Evolutionary conservation across 1,284 basidiomycete species (phyloP).

Genomic region (Irpex lacteus): DNA sequence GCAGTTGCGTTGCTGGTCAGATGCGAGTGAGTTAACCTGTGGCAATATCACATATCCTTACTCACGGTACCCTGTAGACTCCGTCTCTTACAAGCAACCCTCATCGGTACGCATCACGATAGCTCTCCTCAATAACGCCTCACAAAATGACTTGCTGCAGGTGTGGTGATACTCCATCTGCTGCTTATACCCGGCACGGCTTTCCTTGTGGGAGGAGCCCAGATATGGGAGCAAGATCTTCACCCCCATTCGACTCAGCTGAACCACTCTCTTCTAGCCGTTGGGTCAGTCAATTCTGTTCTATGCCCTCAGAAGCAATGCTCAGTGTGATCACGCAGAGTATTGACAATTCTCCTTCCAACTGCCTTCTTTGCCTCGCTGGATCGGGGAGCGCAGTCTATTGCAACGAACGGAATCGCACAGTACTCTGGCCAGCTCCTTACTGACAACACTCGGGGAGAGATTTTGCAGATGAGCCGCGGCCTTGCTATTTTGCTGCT

Average conservation of each 20-base stretch:
- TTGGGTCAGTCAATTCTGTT: slow-evolving; percentile 44
- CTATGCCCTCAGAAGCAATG: slow-evolving; percentile 1
- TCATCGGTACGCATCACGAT: slow-evolving; percentile 40
- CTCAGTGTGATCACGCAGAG: slow-evolving; percentile 35
- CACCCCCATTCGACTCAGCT: slow-evolving; percentile 52
- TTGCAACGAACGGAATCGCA: slow-evolving; percentile 18
- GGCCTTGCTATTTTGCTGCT: slow-evolving; percentile 61
- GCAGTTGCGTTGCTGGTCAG: slow-evolving; percentile 61
- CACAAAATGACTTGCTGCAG: slow-evolving; percentile 24
- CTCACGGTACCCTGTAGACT: slow-evolving; percentile 31
- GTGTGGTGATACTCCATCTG: slow-evolving; percentile 60
- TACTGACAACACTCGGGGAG: slow-evolving; percentile 36
- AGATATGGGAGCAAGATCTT: slow-evolving; percentile 47
- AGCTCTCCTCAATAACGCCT: background rate
- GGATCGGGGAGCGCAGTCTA: slow-evolving; percentile 35
- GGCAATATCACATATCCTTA: background rate
- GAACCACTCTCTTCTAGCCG: slow-evolving; percentile 62
- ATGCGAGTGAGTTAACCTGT: slow-evolving; percentile 53
- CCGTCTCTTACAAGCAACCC: slow-evolving; percentile 55
- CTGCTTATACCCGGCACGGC: slow-evolving; percentile 59
- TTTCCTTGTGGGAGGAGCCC: slow-evolving; percentile 60
- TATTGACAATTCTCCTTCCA: slow-evolving; percentile 59
- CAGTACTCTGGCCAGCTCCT: slow-evolving; percentile 26
- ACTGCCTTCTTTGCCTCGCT: slow-evolving; percentile 64
- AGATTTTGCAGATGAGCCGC: slow-evolving; percentile 57